Base-by-base conservation (phyloP, 2,329 filamentous ascomycete species). In the Aspergillus neoniger region DNA sequence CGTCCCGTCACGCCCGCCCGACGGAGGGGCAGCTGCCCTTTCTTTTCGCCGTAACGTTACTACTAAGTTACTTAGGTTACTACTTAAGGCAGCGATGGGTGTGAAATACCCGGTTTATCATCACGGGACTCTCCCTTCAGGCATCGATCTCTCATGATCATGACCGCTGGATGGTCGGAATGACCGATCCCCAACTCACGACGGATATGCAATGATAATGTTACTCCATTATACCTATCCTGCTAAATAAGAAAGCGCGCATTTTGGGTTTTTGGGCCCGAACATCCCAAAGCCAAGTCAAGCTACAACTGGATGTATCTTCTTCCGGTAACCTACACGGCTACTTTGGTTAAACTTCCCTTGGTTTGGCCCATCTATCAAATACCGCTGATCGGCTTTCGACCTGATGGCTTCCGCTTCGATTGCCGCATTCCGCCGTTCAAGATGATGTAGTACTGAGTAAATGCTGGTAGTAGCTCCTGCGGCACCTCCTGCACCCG, bases 21-120 rank as follows among this genome's bases (percentile, higher is more conserved):
- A 49, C 23, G 47, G 47, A 50, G 44, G 44, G 44, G 44, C 44
- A 49, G 44, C 44, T 49, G 44, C 44, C 44, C 44, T n/a, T 43
- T 55, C 44, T 23, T n/a, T 43, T 55, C 38, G 41, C 41, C 41
- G 41, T 44, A 44, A 44, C 19, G 41, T 44, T 44, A 44, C 41
- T 43, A 43, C 41, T 43, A 21, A 43, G 39, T n/a, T 10, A 43
- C 39, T 41, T 17, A 43, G 12, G 12, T 36, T 36, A 14, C 12
- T 14, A 36, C 2, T 14, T 36, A 36, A 43, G 39, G 15, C n/a
- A 43, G n/a, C 17, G 39, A 43, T 43, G 17, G 17, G 39, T 43
- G 15, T 17, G 39, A 6, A 10, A 19, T 19, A n/a, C 6, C 39
- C 10, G 44, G 44, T 19, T 28, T 25, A 49, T 49, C 44, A 49